Evolutionary conservation across 208 protist genomes (phyloP).

Genomic region (Spongospora subterranea): DNA sequence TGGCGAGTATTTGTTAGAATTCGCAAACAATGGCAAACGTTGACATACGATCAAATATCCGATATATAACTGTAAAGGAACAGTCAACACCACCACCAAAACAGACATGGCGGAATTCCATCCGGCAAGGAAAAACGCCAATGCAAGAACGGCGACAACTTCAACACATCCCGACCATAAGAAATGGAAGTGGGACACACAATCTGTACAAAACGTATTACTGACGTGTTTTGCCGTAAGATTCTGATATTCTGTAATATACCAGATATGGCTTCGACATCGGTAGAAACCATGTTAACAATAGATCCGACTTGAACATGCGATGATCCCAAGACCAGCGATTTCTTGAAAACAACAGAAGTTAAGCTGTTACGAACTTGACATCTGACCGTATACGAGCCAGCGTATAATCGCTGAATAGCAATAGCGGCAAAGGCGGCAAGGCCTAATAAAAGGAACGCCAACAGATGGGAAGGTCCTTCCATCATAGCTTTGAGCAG

Average conservation of each 20-base stretch:
- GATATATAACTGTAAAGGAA: background rate
- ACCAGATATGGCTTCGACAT: constrained; percentile 47
- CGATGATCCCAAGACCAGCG: background rate
- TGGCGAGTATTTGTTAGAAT: too few species aligned
- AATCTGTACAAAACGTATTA: background rate
- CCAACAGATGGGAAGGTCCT: background rate
- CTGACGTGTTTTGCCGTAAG: background rate
- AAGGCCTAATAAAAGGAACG: background rate
- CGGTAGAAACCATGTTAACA: background rate
- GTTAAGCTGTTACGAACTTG: background rate
- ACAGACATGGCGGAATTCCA: background rate
- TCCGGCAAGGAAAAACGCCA: background rate
- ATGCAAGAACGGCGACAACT: background rate
- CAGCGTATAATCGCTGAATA: constrained; percentile 21
- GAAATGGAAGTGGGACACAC: background rate
- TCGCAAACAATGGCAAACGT: too few species aligned
- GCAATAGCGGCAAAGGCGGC: background rate
- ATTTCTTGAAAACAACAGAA: background rate
- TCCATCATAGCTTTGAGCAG: constrained; percentile 3
- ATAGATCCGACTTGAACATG: background rate
- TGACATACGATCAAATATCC: background rate
- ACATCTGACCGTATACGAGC: background rate
- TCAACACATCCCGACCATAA: constrained; percentile 32
- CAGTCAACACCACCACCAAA: background rate
- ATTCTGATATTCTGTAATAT: too few species aligned